phyloP scores from a whole-genome alignment of 805 yeast genomes.

The Cyberlindnera maclurae region DNA sequence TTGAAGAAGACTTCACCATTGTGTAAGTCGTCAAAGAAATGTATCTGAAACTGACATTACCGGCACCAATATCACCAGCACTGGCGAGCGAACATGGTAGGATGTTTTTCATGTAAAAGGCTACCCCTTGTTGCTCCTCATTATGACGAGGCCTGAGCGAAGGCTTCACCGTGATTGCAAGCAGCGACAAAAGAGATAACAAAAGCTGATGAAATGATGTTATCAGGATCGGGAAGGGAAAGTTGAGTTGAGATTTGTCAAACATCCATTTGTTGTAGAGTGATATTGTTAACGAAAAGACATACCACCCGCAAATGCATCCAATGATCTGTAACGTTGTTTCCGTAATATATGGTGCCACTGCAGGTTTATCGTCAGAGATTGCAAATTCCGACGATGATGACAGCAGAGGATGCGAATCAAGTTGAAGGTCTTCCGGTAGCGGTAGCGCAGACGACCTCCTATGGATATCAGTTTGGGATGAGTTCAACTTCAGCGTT shows the following conservation, averaged over 20 bases:
- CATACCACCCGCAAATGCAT: slow-evolving; percentile 53
- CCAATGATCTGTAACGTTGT: slow-evolving; percentile 10
- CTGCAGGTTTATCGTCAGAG: not conserved
- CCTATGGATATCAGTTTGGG: slow-evolving; percentile 14
- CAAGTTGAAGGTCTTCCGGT: not conserved
- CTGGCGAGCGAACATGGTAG: slow-evolving; percentile 83
- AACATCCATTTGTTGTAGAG: slow-evolving; percentile 98
- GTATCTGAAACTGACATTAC: slow-evolving; percentile 74
- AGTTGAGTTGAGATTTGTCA: slow-evolving; percentile 61
- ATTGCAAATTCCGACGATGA: too few relatives aligned
- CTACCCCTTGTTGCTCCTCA: slow-evolving; percentile 4
- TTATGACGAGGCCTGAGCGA: slow-evolving; percentile 9
- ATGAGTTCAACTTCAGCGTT: slow-evolving; percentile 16
- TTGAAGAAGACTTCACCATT: slow-evolving; percentile 83
- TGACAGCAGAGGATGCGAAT: not conserved
- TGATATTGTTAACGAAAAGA: slow-evolving; percentile 61
- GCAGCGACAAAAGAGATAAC: slow-evolving; percentile 43
- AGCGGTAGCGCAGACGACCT: slow-evolving; percentile 9
- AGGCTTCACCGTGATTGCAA: slow-evolving; percentile 15
- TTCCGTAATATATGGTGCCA: not conserved
- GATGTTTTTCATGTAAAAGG: slow-evolving; percentile 43
- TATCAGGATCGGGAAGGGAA: slow-evolving; percentile 76
- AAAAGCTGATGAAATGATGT: slow-evolving; percentile 83
- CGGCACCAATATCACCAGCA: slow-evolving; percentile 90
- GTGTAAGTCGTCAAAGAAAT: slow-evolving; percentile 83